Base-by-base conservation (phyloP, 2,329 filamentous ascomycete species). In the Alternaria sp. region DNA sequence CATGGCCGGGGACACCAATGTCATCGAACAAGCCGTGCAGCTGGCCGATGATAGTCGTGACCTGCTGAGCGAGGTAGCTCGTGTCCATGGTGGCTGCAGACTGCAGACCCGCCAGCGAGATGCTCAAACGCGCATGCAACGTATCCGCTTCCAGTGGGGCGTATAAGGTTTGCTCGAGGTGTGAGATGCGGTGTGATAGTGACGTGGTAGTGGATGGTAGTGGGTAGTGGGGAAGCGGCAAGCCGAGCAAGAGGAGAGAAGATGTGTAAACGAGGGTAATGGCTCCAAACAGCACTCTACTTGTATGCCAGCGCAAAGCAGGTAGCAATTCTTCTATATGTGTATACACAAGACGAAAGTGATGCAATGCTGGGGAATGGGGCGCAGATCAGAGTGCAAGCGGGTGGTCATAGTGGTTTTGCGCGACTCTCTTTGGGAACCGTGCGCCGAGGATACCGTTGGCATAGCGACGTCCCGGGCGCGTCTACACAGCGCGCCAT, bases 1-100 rank as follows among this genome's bases (percentile, higher is more conserved):
- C 95, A 87, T 97, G 93, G 72, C 83, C 88, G 28, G 94, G 87
- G n/a, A 99, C 91, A 58, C 95, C 95, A 73, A 99, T 99, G 76
- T 99, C 94, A 78, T 99, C 95, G 74, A 97, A 99, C 57, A 98
- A 86, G 66, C 90, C 91, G 80, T 98, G 94, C 61, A 99, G 86
- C 80, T 97, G 93, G 78, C 87, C 88, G 76, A 98, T 93, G 75
- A 97, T 97, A 72, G 87, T 92, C 68, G 92, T 95, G 80, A 99
- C 92, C 86, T 98, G 95, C 78, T 96, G 92, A 70, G 92, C 91
- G 75, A 98, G 84, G 79, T 96, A 96, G 77, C 91, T 92, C 58
- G 93, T 92, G 80, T 97, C 93, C 88, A 97, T 96, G 62, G 61
- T 66, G 71, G 69, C 69, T 72, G 67, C 62, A 61, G 68, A 68